A percentile compares a stretch with the other conserved stretches of the same genome.
Evolutionary conservation across 2,329 filamentous ascomycete species (phyloP).

Genomic region (Plectosphaerella sp.): DNA sequence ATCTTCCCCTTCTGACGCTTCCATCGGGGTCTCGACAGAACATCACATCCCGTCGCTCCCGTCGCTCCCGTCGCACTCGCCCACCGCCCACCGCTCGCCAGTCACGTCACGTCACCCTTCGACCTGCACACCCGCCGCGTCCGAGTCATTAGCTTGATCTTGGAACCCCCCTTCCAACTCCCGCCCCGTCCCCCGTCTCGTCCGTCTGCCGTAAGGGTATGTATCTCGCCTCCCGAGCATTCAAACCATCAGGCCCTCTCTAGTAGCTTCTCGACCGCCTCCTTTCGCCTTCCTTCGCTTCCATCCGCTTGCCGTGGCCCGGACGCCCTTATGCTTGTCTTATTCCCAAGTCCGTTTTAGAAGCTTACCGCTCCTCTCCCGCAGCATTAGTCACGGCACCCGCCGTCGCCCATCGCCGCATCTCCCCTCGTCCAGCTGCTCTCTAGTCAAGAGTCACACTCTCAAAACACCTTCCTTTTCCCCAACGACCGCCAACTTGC

Average conservation of each 20-base stretch:
- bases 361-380: slow-evolving; percentile 5
- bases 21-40: background rate
- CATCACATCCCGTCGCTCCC: background rate
- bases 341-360: background rate
- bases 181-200: background rate
- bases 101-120: background rate
- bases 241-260: background rate
- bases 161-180: slow-evolving; percentile 6
- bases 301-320: background rate
- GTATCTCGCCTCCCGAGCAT: slow-evolving; percentile 1
- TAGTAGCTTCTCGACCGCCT: background rate
- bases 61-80: background rate
- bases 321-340: background rate
- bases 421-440: background rate
- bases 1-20: slow-evolving; percentile 1
- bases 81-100: background rate
- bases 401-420: background rate
- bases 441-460: background rate
- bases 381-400: slow-evolving; percentile 7
- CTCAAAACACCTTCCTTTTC: background rate
- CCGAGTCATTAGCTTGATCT: slow-evolving; percentile 17
- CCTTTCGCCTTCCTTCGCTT: background rate
- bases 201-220: background rate
- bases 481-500: background rate
- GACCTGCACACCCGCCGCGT: slow-evolving; percentile 1